phyloP scores from a whole-genome alignment of 192 early-diverging fungal species.

The Dissophora globulifera region DNA sequence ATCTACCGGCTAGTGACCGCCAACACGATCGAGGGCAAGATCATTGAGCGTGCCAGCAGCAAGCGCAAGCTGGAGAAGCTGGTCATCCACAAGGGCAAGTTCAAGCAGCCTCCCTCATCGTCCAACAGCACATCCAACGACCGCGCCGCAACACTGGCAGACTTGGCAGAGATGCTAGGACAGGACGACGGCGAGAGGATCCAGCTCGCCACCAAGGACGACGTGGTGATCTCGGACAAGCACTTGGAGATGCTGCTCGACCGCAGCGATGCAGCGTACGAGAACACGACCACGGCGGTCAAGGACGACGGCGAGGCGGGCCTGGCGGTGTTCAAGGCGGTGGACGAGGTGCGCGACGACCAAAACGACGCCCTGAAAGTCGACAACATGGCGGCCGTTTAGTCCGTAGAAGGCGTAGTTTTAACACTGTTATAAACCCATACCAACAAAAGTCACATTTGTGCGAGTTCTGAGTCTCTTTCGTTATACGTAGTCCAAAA shows the following conservation, averaged over 20 bases:
- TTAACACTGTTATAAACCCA: too few relatives aligned
- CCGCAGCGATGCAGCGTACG: conserved; percentile 61
- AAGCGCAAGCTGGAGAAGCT: conserved; percentile 93
- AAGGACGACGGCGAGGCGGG: conserved; percentile 14
- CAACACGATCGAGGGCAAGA: conserved; percentile 86
- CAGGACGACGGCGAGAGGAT: conserved; percentile 78
- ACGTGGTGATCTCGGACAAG: conserved; percentile 66
- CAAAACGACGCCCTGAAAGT: conserved; percentile 60
- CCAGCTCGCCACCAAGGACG: conserved; percentile 64
- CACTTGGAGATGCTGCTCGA: conserved; percentile 67
- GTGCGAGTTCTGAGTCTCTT: too few relatives aligned
- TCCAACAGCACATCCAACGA: conserved; percentile 11
- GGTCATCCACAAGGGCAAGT: conserved; percentile 92
- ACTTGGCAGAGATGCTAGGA: conserved; percentile 79
- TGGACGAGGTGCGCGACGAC: conserved; percentile 57
- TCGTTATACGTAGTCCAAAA: too few relatives aligned
- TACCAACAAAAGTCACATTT: too few relatives aligned
- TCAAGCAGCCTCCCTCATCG: conserved; percentile 65
- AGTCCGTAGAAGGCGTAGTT: not conserved
- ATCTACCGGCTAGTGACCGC: conserved; percentile 89
- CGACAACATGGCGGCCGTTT: conserved; percentile 31
- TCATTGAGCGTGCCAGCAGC: conserved; percentile 80
- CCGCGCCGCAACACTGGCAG: conserved; percentile 64
- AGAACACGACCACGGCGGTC: conserved; percentile 3
- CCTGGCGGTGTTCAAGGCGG: conserved; percentile 57